A percentile compares a stretch with the other conserved stretches of the same genome.
These are phyloP conservation scores for Pythium utonaiense DNA, from an alignment of 352 stramenopile species.

Conservation along the genomic window DNA sequence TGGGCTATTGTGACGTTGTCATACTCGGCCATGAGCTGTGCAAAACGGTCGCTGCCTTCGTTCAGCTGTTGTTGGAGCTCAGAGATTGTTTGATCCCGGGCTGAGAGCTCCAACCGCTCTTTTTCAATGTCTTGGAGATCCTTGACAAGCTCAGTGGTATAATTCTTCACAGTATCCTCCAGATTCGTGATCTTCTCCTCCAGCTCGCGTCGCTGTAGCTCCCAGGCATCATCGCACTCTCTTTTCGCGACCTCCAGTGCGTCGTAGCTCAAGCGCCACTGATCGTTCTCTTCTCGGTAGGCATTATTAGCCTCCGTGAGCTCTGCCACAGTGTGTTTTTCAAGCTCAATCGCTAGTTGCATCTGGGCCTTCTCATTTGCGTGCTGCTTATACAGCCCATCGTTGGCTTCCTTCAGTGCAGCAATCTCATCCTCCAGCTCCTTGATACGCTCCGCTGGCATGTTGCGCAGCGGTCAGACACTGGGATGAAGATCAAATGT, in stretches of 20 bases:
- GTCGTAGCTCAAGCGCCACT: slow-evolving; percentile 60
- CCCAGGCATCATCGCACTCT: slow-evolving; percentile 43
- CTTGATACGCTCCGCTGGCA: slow-evolving; percentile 31
- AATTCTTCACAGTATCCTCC: slow-evolving; percentile 48
- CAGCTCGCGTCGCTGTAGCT: slow-evolving; percentile 40
- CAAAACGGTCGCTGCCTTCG: slow-evolving; percentile 53
- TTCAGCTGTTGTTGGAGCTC: slow-evolving; percentile 51
- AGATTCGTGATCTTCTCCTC: slow-evolving; percentile 50
- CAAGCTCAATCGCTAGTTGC: slow-evolving; percentile 67
- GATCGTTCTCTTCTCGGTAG: slow-evolving; percentile 53
- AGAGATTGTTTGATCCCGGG: slow-evolving; percentile 33
- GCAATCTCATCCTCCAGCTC: slow-evolving; percentile 49
- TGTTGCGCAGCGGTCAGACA: neutral
- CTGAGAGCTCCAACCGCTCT: slow-evolving; percentile 29
- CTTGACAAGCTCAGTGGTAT: slow-evolving; percentile 41
- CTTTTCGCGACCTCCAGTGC: slow-evolving; percentile 47
- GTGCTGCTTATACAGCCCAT: slow-evolving; percentile 58
- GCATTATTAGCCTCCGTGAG: slow-evolving; percentile 37
- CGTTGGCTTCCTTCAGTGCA: slow-evolving; percentile 49
- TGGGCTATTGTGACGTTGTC: slow-evolving; percentile 38
- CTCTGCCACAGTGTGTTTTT: slow-evolving; percentile 42
- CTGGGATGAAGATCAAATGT: neutral
- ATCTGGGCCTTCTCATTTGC: slow-evolving; percentile 77
- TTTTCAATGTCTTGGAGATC: slow-evolving; percentile 56
- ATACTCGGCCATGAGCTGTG: slow-evolving; percentile 52